These are phyloP conservation scores for Saccharomycopsis capsularis DNA, from an alignment of 805 yeast genomes.

Conservation along the genomic window DNA sequence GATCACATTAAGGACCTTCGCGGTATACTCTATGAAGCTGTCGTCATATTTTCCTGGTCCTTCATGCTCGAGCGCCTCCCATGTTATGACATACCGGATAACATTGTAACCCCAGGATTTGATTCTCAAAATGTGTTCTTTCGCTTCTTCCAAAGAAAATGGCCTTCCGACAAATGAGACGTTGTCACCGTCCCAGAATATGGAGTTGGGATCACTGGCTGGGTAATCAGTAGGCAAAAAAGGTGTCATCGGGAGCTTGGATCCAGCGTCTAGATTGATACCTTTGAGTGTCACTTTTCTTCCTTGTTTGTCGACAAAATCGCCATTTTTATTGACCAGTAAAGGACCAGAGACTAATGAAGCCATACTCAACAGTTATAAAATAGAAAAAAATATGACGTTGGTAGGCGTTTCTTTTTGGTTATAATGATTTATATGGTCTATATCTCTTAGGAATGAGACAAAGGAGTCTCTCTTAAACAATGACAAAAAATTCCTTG, in stretches of 20 bases:
- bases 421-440: too few species aligned
- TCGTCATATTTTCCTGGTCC: conserved; percentile 83
- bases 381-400: too few species aligned
- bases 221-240: conserved; percentile 34
- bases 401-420: too few species aligned
- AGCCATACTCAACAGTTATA: too few species aligned
- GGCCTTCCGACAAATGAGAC: conserved; percentile 85
- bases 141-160: conserved; percentile 67
- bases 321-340: conserved; percentile 41
- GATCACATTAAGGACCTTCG: conserved; percentile 51
- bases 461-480: too few species aligned
- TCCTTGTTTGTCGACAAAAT: conserved; percentile 50
- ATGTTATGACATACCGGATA: conserved; percentile 67
- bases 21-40: conserved; percentile 64
- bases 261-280: conserved; percentile 69
- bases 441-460: too few species aligned
- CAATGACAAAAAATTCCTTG: too few species aligned
- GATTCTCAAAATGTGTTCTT: conserved; percentile 58
- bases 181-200: conserved; percentile 62
- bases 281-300: conserved; percentile 66
- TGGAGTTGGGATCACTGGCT: conserved; percentile 27
- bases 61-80: conserved; percentile 89
- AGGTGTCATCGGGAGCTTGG: conserved; percentile 64
- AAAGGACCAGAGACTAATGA: conserved; percentile 16
- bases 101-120: conserved; percentile 79